phyloP scores from a whole-genome alignment of 2,329 filamentous ascomycete genomes.

The Sordariomycetes sp. region DNA sequence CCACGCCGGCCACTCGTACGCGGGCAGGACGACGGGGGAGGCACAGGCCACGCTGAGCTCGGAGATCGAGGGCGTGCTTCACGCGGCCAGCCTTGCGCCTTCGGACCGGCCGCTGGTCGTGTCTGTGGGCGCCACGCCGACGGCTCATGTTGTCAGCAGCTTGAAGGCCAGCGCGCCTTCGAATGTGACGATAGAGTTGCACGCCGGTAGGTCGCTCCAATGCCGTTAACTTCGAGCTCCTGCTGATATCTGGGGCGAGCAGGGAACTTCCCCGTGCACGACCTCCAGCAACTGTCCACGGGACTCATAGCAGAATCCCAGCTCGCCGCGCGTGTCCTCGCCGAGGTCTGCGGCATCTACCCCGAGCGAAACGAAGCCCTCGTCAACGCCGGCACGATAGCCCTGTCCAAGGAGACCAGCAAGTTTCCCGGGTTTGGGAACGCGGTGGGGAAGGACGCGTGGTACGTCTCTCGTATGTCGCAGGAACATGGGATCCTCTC shows the following conservation, averaged over 20 bases:
- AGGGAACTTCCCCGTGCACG: slow-evolving; percentile 25
- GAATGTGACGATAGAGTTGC: slow-evolving; percentile 22
- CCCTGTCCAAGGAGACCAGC: slow-evolving; percentile 22
- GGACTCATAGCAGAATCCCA: slow-evolving; percentile 16
- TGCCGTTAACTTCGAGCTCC: background rate
- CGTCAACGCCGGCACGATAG: slow-evolving; percentile 23
- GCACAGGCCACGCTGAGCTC: slow-evolving; percentile 17
- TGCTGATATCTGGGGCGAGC: background rate
- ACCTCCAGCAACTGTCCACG: slow-evolving; percentile 26
- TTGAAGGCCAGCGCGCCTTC: slow-evolving; percentile 16
- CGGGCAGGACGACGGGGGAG: slow-evolving; percentile 16
- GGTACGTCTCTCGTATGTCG: slow-evolving; percentile 21
- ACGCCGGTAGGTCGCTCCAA: slow-evolving; percentile 15
- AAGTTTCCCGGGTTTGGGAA: slow-evolving; percentile 17
- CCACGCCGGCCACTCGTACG: slow-evolving; percentile 26
- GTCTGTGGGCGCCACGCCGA: slow-evolving; percentile 23
- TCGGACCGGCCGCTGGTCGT: slow-evolving; percentile 15
- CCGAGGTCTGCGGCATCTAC: slow-evolving; percentile 26
- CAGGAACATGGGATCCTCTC: slow-evolving; percentile 26
- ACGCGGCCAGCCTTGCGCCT: slow-evolving; percentile 17
- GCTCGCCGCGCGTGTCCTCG: slow-evolving; percentile 18
- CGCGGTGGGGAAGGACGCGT: slow-evolving; percentile 15
- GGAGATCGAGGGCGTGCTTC: slow-evolving; percentile 19
- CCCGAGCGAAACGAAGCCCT: slow-evolving; percentile 24
- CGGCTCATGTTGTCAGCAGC: slow-evolving; percentile 21